Evolutionary conservation across 1,284 basidiomycete species (phyloP), one percentile per base, ranked within the genome.

Genomic region (Melampsora occidentalis): DNA sequence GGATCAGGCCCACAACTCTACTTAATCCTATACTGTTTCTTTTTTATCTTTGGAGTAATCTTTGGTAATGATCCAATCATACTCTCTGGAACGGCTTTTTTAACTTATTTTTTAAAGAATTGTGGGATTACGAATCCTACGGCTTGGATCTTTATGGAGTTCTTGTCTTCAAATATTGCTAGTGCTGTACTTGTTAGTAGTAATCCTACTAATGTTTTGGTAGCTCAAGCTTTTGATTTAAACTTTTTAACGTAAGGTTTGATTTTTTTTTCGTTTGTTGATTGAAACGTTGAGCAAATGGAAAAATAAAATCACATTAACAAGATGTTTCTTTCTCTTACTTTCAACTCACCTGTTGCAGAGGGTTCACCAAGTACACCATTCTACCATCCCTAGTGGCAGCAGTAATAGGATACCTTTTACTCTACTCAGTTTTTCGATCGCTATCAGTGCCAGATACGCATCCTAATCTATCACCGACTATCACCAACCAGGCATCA

Each of bases 51-150:
- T 78, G 94, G 92, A 33, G 86, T 92, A 25, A 81, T 94, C 0
- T 87, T 97, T 14, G 95, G 95, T 6, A 98, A 98, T 81, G 88
- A 84, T 71, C 83, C 84, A 0, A 84, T 85, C 78, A 82, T 84
- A 9, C 79, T 84, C 1, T 83, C 79, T 7, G 91, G 92, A 1
- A 96, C 93, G 0, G 90, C 90, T 0, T 96, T 96, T 82, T 84
- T 96, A 61, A 90, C 90, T 7, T 94, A 95, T 81, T 91, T 93
- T 79, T 93, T 92, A 0, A 84, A 87, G n/a, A 89, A 89, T 2
- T 88, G 90, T 5, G 86, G 86, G 0, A 88, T 90, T 77, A 81
- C 82, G 0, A 86, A 87, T 31, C 88, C 89, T 0, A 86, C 86
- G 0, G 87, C 89, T 0, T 91, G 88, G 87, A 86, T 89, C 28